These are phyloP conservation scores for Asterionellopsis glacialis DNA, from an alignment of 108 stramenopile genomes.

Conservation along the genomic window DNA sequence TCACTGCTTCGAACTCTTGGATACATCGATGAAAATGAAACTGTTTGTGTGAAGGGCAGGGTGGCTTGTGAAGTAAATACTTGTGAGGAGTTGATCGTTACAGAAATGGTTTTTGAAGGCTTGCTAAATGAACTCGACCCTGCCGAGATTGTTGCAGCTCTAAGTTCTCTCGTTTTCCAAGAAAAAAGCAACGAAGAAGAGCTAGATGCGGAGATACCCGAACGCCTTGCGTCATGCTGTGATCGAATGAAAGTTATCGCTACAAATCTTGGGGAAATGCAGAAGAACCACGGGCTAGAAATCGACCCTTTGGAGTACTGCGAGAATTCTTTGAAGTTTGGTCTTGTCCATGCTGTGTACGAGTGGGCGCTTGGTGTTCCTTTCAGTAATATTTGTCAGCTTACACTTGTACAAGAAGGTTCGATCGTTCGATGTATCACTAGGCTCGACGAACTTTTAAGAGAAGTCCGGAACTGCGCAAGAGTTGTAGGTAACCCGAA, in stretches of 20 bases:
- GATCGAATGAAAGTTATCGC: conserved; percentile 78
- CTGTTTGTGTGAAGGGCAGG: conserved; percentile 91
- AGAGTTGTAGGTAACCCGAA: conserved; percentile 95
- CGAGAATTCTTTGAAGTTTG: conserved; percentile 84
- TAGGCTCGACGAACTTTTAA: conserved; percentile 94
- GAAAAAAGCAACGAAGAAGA: conserved; percentile 75
- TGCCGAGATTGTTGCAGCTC: conserved; percentile 90
- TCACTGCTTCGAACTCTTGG: conserved; percentile 84
- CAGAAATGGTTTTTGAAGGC: conserved; percentile 96
- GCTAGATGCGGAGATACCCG: conserved; percentile 62
- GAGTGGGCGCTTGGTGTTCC: conserved; percentile 97
- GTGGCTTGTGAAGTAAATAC: conserved; percentile 96
- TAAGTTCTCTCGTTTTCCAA: conserved; percentile 92
- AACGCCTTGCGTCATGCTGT: conserved; percentile 60
- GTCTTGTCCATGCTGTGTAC: conserved; percentile 94
- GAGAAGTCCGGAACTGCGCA: conserved; percentile 94
- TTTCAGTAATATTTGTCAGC: conserved; percentile 83
- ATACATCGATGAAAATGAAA: conserved; percentile 81
- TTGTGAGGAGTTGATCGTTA: conserved; percentile 91
- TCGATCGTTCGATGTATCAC: conserved; percentile 89
- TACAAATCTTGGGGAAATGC: conserved; percentile 62
- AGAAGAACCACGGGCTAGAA: conserved; percentile 78
- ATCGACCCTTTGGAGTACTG: conserved; percentile 81
- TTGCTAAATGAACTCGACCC: conserved; percentile 92
- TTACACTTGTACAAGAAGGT: conserved; percentile 95